Evolutionary conservation across 345 rosid species (phyloP).

Genomic region (Syzygium oleosum): DNA sequence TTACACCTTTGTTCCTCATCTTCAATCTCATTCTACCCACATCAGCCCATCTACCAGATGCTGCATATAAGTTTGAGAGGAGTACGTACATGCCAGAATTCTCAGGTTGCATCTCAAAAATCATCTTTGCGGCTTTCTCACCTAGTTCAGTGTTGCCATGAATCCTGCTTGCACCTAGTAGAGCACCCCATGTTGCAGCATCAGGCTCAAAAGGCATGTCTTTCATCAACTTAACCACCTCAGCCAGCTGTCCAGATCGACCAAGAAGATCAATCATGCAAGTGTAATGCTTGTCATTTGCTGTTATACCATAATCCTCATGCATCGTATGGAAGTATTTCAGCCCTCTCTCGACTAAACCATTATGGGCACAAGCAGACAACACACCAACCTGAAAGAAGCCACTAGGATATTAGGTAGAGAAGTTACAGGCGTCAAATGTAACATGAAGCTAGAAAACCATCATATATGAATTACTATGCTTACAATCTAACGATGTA

Average conservation of each 20-base stretch:
- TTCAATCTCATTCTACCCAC: constrained; percentile 19
- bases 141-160: constrained; percentile 25
- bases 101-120: constrained; percentile 26
- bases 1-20: constrained; percentile 18
- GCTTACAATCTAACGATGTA: neutral
- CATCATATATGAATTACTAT: neutral
- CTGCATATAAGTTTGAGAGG: constrained; percentile 25
- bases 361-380: constrained; percentile 27
- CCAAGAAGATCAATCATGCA: constrained; percentile 28
- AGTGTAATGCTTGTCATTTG: constrained; percentile 21
- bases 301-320: constrained; percentile 8
- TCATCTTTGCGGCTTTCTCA: constrained; percentile 21
- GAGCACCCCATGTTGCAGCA: constrained; percentile 28
- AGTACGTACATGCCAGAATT: constrained; percentile 26
- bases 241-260: constrained; percentile 19
- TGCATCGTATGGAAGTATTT: constrained; percentile 15
- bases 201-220: constrained; percentile 24
- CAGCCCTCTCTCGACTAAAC: constrained; percentile 22
- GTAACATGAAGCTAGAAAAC: neutral
- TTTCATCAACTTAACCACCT: constrained; percentile 16
- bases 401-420: neutral
- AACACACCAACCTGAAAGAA: constrained; percentile 20
- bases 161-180: constrained; percentile 22
- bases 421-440: neutral
- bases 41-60: constrained; percentile 19